These are phyloP conservation scores for Wallacemonas sp. DNA, from an alignment of 208 protist species.

Conservation along the genomic window DNA sequence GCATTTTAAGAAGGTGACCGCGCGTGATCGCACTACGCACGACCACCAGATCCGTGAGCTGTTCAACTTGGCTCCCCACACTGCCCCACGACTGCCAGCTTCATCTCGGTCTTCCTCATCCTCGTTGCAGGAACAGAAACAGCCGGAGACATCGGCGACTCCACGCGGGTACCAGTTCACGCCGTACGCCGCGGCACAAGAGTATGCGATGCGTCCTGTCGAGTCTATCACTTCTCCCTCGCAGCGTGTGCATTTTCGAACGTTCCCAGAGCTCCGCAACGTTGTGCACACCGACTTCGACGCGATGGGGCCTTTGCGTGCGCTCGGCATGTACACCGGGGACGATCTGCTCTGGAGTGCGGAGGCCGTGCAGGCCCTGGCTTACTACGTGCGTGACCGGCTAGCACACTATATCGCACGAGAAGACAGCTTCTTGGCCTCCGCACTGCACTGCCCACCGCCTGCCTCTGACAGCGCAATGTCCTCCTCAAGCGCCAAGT, in stretches of 20 bases:
- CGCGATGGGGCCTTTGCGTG: conserved; percentile 52
- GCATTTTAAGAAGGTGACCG: conserved; percentile 27
- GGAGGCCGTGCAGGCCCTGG: conserved; percentile 53
- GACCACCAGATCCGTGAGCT: conserved; percentile 35
- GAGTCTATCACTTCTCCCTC: conserved; percentile 17
- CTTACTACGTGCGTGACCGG: conserved; percentile 53
- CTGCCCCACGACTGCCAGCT: too few relatives aligned
- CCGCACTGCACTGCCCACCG: not conserved
- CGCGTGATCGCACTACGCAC: conserved; percentile 31
- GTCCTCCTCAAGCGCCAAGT: too few relatives aligned
- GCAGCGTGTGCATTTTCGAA: conserved; percentile 40
- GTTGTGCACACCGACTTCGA: conserved; percentile 67
- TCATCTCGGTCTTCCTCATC: conserved; percentile 1
- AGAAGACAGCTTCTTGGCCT: conserved; percentile 32
- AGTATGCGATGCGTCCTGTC: conserved; percentile 74
- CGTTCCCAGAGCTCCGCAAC: conserved; percentile 69
- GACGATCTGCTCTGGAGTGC: conserved; percentile 51
- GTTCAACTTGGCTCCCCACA: conserved; percentile 37
- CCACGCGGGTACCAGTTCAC: conserved; percentile 46
- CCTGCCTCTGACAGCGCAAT: not conserved
- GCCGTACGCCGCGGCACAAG: conserved; percentile 60
- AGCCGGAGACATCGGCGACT: not conserved
- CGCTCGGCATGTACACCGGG: conserved; percentile 41
- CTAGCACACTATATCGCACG: conserved; percentile 29
- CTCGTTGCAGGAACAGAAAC: not conserved